phyloP scores from a whole-genome alignment of 2,329 filamentous ascomycete genomes.

The Acephala macrosclerotiorum region DNA sequence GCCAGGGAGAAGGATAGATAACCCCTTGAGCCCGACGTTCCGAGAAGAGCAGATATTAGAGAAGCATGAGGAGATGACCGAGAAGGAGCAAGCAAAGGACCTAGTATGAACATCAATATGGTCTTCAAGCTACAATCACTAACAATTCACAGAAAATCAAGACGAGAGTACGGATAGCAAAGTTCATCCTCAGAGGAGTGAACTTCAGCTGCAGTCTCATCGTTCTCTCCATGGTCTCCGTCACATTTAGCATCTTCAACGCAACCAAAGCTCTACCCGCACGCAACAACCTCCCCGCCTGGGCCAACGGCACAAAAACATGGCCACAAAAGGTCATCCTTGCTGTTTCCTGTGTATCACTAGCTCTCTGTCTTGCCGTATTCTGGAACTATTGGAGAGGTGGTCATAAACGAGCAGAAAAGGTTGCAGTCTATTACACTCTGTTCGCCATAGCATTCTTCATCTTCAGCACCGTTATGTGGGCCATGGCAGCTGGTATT shows the following conservation, averaged over 20 bases:
- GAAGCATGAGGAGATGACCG: slow-evolving; percentile 81
- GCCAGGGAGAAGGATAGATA: slow-evolving; percentile 73
- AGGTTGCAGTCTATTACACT: slow-evolving; percentile 94
- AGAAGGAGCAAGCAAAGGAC: slow-evolving; percentile 87
- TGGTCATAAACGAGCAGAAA: slow-evolving; percentile 88
- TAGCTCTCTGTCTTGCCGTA: slow-evolving; percentile 79
- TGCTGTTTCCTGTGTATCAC: slow-evolving; percentile 78
- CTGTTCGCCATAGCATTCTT: slow-evolving; percentile 94
- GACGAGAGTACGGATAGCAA: slow-evolving; percentile 87
- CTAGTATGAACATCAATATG: slow-evolving; percentile 65
- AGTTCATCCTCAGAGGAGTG: slow-evolving; percentile 92
- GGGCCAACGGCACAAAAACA: slow-evolving; percentile 78
- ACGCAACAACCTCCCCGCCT: slow-evolving; percentile 83
- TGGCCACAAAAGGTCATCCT: slow-evolving; percentile 94
- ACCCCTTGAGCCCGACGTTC: slow-evolving; percentile 91
- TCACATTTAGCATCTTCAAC: slow-evolving; percentile 93
- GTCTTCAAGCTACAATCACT: slow-evolving; percentile 37
- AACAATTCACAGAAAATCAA: slow-evolving; percentile 80
- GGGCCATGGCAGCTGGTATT: slow-evolving; percentile 84
- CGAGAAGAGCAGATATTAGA: slow-evolving; percentile 86
- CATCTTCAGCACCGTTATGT: slow-evolving; percentile 90
- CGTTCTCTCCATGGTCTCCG: slow-evolving; percentile 86
- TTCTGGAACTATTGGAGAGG: slow-evolving; percentile 88
- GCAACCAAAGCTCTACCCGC: slow-evolving; percentile 77
- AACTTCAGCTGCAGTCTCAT: slow-evolving; percentile 98